These are phyloP conservation scores for Erigeron canadensis DNA, from an alignment of 129 eudicot genomes.

Conservation along the genomic window DNA sequence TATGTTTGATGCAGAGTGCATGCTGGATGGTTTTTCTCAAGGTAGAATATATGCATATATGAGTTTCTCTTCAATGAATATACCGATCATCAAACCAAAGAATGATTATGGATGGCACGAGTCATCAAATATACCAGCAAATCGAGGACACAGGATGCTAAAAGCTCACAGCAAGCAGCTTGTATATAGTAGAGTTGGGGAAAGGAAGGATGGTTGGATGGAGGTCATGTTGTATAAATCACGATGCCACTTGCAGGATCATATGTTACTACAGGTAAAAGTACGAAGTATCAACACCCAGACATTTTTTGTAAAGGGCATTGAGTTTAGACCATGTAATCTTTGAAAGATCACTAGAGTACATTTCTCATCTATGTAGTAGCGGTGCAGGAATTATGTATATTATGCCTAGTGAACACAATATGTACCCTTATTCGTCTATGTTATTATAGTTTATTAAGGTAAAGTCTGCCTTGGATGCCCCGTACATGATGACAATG, in stretches of 20 bases:
- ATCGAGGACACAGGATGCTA: background rate
- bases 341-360: too few species aligned
- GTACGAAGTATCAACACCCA: background rate
- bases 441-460: too few species aligned
- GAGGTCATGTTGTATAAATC: background rate
- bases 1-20: background rate
- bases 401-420: too few species aligned
- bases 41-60: background rate
- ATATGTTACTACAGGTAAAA: background rate
- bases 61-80: background rate
- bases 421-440: too few species aligned
- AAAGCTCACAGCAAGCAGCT: background rate
- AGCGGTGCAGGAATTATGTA: too few species aligned
- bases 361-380: too few species aligned
- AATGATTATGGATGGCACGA: background rate
- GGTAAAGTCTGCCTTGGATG: too few species aligned
- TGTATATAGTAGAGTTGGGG: background rate
- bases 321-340: background rate
- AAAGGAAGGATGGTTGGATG: conserved; percentile 6
- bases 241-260: background rate
- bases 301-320: background rate
- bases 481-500: too few species aligned
- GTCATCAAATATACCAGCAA: background rate
- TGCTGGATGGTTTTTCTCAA: background rate
- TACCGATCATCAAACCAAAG: background rate